These are phyloP conservation scores for Ajuga chamaepitys DNA, from an alignment of 257 asterid genomes.

Conservation along the genomic window DNA sequence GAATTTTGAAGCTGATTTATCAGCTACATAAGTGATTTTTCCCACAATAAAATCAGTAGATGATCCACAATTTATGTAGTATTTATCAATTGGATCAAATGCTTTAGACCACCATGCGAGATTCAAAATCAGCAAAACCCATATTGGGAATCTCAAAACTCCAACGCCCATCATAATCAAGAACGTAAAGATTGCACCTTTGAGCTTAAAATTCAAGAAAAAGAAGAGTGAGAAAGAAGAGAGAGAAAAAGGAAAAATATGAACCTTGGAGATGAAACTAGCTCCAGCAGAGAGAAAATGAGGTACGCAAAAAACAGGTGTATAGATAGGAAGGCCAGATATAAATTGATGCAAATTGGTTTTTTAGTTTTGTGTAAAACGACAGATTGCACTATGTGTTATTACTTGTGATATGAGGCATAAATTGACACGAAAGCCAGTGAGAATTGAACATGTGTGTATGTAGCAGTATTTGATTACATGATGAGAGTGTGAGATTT, in stretches of 20 bases:
- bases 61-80: constrained; percentile 58
- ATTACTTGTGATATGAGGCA: too few species aligned
- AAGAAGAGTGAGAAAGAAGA: neutral
- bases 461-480: too few species aligned
- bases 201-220: constrained; percentile 18
- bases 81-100: constrained; percentile 38
- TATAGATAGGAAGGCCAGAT: neutral
- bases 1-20: constrained; percentile 37
- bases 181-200: constrained; percentile 16
- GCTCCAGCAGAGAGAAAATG: constrained; percentile 18
- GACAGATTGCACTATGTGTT: too few species aligned
- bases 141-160: constrained; percentile 19
- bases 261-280: constrained; percentile 34
- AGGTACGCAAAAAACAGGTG: constrained; percentile 3
- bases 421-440: too few species aligned
- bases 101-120: constrained; percentile 22
- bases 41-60: constrained; percentile 41
- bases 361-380: neutral
- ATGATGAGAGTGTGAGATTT: neutral
- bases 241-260: constrained; percentile 12
- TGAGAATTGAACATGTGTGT: too few species aligned
- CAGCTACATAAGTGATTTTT: constrained; percentile 35
- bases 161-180: constrained; percentile 24
- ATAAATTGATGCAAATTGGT: constrained; percentile 21
- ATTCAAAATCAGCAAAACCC: constrained; percentile 29